phyloP scores from a whole-genome alignment of 129 eudicot genomes.

The Logfia minima region DNA sequence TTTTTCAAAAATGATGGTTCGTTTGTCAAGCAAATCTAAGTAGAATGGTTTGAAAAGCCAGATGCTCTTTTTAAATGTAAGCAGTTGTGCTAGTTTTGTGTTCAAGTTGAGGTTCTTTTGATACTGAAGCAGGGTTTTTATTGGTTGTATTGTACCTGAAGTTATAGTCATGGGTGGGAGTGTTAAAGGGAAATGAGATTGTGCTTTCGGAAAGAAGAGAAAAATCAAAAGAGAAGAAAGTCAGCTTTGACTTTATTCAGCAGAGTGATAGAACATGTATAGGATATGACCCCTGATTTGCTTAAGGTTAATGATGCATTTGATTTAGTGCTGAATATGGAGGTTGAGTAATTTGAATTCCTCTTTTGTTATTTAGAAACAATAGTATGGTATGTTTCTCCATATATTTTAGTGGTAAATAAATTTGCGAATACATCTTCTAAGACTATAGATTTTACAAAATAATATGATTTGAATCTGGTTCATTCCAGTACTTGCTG shows the following conservation, averaged over 20 bases:
- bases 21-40: conserved; percentile 21
- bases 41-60: conserved; percentile 3
- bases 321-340: conserved; percentile 21
- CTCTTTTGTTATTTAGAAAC: conserved; percentile 1
- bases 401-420: neutral
- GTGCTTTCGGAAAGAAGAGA: no score
- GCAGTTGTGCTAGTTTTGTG: neutral
- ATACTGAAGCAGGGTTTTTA: neutral
- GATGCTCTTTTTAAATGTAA: neutral
- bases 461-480: neutral
- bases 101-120: conserved; percentile 18
- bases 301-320: conserved; percentile 22
- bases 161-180: conserved; percentile 17
- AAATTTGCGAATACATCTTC: neutral
- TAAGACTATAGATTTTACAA: neutral
- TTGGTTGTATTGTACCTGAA: conserved; percentile 25
- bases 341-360: neutral
- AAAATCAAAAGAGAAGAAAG: conserved; percentile 1
- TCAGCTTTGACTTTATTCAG: conserved; percentile 20
- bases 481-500: neutral
- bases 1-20: conserved; percentile 13
- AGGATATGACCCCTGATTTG: conserved; percentile 30
- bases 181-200: neutral
- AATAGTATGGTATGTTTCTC: neutral
- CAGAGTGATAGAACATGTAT: conserved; percentile 27